These are phyloP conservation scores for Schizosaccharomyces versatilis DNA, from an alignment of 1,139 yeast species.

Conservation along the genomic window DNA sequence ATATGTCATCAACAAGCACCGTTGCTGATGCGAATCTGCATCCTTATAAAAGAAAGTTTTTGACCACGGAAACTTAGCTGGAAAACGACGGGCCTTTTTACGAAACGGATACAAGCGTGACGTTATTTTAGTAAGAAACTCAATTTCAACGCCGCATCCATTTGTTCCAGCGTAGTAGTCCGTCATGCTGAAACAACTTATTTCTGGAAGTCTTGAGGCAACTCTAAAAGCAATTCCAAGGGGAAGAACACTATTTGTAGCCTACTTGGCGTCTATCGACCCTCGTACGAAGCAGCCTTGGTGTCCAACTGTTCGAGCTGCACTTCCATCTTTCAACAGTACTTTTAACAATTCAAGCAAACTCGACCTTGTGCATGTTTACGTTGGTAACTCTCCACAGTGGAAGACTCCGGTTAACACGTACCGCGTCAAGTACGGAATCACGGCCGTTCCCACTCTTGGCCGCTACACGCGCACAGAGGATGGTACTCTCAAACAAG, in stretches of 20 bases:
- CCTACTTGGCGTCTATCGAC: background rate
- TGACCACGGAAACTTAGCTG: no score
- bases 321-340: background rate
- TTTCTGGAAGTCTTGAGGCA: background rate
- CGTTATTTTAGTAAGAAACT: no score
- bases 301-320: constrained; percentile 1
- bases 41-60: no score
- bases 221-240: background rate
- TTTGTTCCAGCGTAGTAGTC: no score
- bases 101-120: no score
- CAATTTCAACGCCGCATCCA: no score
- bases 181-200: no score
- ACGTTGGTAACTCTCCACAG: background rate
- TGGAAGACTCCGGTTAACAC: background rate
- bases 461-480: background rate
- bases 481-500: background rate
- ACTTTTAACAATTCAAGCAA: background rate
- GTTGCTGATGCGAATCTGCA: no score
- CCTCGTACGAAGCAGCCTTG: constrained; percentile 2
- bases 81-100: no score
- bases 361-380: background rate
- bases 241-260: background rate
- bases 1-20: no score
- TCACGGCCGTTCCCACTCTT: background rate
- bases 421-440: background rate